Evolutionary conservation across 2,329 filamentous ascomycete species (phyloP).

Genomic region (Penicillium psychrosexuale): DNA sequence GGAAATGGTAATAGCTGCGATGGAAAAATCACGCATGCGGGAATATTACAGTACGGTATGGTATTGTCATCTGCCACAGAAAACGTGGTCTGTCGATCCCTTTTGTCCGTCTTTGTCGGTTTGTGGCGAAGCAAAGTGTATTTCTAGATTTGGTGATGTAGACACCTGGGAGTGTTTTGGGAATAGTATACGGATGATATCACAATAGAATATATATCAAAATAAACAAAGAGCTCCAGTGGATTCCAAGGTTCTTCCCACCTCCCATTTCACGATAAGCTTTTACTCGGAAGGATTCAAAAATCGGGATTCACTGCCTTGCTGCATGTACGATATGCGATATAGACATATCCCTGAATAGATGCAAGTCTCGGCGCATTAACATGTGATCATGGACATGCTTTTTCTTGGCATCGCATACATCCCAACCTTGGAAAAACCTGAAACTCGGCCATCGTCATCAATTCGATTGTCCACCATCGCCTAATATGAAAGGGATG

Average conservation of each 20-base stretch:
- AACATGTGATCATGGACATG: not conserved
- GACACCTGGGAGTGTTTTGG: not conserved
- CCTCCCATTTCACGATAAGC: not conserved
- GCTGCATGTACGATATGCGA: not conserved
- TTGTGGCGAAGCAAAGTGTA: constrained; percentile 4
- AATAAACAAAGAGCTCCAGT: not conserved
- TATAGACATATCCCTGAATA: not conserved
- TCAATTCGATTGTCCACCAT: too few relatives aligned
- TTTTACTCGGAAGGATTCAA: not conserved
- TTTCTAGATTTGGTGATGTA: not conserved
- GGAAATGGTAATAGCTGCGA: not conserved
- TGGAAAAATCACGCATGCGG: constrained; percentile 12
- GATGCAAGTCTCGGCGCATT: not conserved
- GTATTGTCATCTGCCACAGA: constrained; percentile 17
- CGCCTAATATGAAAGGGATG: not conserved
- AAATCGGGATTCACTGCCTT: not conserved
- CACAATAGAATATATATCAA: not conserved
- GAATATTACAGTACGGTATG: constrained; percentile 11
- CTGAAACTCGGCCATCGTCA: not conserved
- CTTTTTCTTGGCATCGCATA: not conserved
- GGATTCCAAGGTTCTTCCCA: not conserved
- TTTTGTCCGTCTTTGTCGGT: not conserved
- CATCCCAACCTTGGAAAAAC: not conserved
- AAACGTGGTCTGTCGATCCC: constrained; percentile 14
- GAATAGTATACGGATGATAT: not conserved